Evolutionary conservation across 164 flowering plant species (phyloP).

Genomic region (Tetracentron sinense): DNA sequence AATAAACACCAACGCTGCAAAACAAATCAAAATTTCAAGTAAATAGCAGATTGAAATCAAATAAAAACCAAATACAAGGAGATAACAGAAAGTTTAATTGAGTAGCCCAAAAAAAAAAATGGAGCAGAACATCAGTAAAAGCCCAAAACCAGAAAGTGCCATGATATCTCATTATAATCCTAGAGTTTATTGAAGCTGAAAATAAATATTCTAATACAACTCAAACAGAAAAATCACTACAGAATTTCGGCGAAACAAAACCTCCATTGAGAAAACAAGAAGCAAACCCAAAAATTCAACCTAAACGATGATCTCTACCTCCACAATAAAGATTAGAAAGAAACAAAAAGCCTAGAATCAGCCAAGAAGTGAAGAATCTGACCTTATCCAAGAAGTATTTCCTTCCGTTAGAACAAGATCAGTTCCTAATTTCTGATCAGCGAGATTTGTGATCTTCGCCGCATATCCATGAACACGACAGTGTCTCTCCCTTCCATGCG

Average conservation of each 20-base stretch:
- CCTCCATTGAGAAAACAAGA: constrained; percentile 1
- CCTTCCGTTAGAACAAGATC: neutral
- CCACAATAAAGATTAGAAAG: no score
- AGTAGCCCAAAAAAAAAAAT: neutral
- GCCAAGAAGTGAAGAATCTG: neutral
- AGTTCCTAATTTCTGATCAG: constrained; percentile 16
- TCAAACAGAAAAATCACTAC: neutral
- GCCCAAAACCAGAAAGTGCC: constrained; percentile 4
- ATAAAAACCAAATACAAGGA: neutral
- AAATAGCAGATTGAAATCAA: neutral
- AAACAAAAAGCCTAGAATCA: neutral
- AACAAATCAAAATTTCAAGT: no score
- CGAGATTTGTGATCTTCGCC: constrained; percentile 3
- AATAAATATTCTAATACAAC: constrained; percentile 17
- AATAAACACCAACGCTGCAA: no score
- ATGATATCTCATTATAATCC: constrained; percentile 14
- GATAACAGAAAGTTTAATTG: neutral
- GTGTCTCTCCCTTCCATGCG: constrained; percentile 6
- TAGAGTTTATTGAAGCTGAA: constrained; percentile 9
- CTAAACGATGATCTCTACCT: constrained; percentile 2
- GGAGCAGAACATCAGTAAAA: neutral
- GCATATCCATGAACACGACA: constrained; percentile 1
- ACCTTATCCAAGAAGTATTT: constrained; percentile 26
- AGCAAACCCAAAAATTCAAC: constrained; percentile 11
- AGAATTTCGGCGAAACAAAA: neutral